Conservation (phyloP, 2,329 filamentous ascomycete genomes). For the Aspergillus pseudotamarii region DNA sequence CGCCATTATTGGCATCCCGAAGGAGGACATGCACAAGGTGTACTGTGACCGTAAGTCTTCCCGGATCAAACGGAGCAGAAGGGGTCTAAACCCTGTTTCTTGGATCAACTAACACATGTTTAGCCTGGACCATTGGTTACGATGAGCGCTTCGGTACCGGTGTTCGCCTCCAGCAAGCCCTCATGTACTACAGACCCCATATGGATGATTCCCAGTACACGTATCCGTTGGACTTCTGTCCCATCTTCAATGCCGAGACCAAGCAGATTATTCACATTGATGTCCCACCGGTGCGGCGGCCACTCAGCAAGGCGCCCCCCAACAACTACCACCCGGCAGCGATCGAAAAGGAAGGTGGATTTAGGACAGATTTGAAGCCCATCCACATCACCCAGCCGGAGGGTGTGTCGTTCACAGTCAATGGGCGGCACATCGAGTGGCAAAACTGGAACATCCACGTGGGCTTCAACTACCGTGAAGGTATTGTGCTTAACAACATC, state of each 20-base stretch:
- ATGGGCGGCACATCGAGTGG: conserved; percentile 77
- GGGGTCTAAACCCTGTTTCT: not conserved
- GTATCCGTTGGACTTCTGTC: conserved; percentile 90
- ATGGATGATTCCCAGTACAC: conserved; percentile 87
- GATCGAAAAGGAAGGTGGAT: conserved; percentile 74
- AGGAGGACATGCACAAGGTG: conserved; percentile 88
- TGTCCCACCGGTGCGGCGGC: conserved; percentile 74
- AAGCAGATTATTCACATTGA: conserved; percentile 81
- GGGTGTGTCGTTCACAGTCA: conserved; percentile 81
- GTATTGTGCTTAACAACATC: conserved; percentile 87
- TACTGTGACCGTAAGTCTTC: conserved; percentile 76
- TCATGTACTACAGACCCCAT: conserved; percentile 93
- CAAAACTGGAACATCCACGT: conserved; percentile 94
- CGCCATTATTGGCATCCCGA: conserved; percentile 75
- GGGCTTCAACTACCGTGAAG: conserved; percentile 93
- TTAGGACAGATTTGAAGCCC: conserved; percentile 77
- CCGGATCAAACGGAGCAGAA: not conserved
- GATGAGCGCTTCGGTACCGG: conserved; percentile 83
- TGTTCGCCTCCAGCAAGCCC: conserved; percentile 81
- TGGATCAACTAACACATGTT: conserved; percentile 8
- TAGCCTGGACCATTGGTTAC: conserved; percentile 90
- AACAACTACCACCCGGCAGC: conserved; percentile 79
- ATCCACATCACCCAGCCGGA: conserved; percentile 87
- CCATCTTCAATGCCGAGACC: conserved; percentile 82
- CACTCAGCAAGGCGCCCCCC: conserved; percentile 69